Percentiles rank a stretch among this genome's conserved stretches.
Evolutionary conservation across 805 yeast genomes (phyloP).

Genomic region (Candida odintsovae): DNA sequence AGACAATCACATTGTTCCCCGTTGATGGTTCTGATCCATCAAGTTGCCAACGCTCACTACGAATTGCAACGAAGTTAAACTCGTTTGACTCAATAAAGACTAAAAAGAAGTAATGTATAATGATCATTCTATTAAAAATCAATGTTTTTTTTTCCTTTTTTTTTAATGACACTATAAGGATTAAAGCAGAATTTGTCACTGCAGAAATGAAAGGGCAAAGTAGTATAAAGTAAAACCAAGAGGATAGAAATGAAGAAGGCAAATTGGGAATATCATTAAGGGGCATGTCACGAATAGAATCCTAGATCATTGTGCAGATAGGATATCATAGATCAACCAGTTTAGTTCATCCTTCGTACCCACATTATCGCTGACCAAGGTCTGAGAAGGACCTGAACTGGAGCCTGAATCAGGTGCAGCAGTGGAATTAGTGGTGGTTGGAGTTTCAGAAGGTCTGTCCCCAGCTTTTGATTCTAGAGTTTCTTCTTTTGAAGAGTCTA

Average conservation of each 20-base stretch:
- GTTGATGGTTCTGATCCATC: not conserved
- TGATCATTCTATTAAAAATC: too few relatives aligned
- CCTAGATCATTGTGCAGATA: conserved; percentile 11
- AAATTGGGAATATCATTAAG: not conserved
- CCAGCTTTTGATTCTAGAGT: not conserved
- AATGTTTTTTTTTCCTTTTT: not conserved
- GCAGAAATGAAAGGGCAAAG: not conserved
- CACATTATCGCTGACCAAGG: conserved; percentile 26
- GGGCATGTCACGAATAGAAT: too few relatives aligned
- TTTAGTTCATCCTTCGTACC: conserved; percentile 65
- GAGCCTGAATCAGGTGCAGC: not conserved
- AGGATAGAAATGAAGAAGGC: not conserved
- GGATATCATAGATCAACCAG: conserved; percentile 64
- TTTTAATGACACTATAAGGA: not conserved
- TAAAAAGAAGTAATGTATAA: not conserved
- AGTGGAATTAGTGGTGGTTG: not conserved
- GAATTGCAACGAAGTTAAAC: not conserved
- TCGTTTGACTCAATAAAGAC: not conserved
- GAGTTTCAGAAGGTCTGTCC: not conserved
- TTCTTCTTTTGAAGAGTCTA: not conserved
- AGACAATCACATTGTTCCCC: not conserved
- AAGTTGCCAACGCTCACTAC: not conserved
- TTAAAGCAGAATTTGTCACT: not conserved
- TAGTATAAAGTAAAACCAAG: not conserved
- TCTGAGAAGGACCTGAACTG: not conserved